phyloP scores from a whole-genome alignment of 257 asterid species.

The Nemophila menziesii region DNA sequence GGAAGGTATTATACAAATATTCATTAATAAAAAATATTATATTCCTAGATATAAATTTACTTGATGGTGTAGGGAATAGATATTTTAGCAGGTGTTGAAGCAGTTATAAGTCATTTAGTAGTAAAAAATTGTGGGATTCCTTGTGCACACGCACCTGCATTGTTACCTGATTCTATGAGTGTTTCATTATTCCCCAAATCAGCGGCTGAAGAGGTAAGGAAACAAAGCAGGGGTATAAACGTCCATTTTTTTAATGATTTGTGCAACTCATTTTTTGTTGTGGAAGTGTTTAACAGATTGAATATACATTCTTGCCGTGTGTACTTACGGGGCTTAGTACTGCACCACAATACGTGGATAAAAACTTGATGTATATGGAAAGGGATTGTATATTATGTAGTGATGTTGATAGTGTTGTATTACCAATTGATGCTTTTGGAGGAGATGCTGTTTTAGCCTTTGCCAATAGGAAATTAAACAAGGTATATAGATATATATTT shows the following conservation, averaged over 20 bases:
- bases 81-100: constrained; percentile 86
- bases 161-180: constrained; percentile 47
- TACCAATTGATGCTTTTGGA: constrained; percentile 75
- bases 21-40: no score
- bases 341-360: constrained; percentile 66
- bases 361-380: constrained; percentile 18
- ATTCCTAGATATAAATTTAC: no score
- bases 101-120: constrained; percentile 79
- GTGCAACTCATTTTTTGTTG: not conserved
- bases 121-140: constrained; percentile 71
- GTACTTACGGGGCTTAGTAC: constrained; percentile 82
- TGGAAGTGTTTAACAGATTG: constrained; percentile 35
- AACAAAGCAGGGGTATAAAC: no score
- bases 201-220: constrained; percentile 91
- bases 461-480: constrained; percentile 28
- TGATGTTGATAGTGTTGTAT: constrained; percentile 84
- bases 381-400: constrained; percentile 37
- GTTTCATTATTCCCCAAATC: constrained; percentile 55
- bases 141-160: constrained; percentile 88
- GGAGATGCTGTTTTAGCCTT: constrained; percentile 86
- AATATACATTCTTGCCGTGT: constrained; percentile 94
- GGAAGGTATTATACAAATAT: constrained; percentile 36
- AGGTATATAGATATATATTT: constrained; percentile 39
- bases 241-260: no score
- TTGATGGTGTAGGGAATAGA: constrained; percentile 52